A percentile compares a stretch with the other conserved stretches of the same genome.
phyloP scores from a whole-genome alignment of 495 filamentous ascomycete genomes.

The Daldinia childiae region DNA sequence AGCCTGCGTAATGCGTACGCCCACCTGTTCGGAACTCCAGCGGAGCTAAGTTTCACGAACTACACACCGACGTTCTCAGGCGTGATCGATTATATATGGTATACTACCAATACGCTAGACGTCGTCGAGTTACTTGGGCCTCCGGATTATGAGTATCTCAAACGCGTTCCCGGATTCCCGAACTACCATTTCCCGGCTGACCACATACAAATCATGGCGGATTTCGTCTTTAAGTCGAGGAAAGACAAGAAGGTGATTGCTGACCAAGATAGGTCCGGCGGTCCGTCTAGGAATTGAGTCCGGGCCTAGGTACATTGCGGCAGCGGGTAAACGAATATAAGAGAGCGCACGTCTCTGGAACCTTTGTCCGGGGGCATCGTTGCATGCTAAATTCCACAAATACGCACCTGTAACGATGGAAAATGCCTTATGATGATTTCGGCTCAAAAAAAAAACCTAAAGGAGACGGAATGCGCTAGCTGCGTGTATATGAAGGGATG shows the following conservation, averaged over 20 bases:
- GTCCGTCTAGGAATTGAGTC: slow-evolving; percentile 35
- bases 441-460: background rate
- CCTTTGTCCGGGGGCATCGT: background rate
- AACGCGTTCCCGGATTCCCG: slow-evolving; percentile 91
- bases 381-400: background rate
- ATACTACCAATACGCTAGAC: slow-evolving; percentile 88
- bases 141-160: slow-evolving; percentile 89
- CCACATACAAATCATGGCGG: slow-evolving; percentile 89
- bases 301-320: background rate
- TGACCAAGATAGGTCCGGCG: slow-evolving; percentile 60
- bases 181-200: slow-evolving; percentile 98
- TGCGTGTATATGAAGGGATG: slow-evolving; percentile 41
- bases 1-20: slow-evolving; percentile 88
- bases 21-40: slow-evolving; percentile 67
- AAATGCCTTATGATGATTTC: slow-evolving; percentile 9
- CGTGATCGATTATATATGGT: slow-evolving; percentile 98
- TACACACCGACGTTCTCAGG: slow-evolving; percentile 91
- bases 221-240: slow-evolving; percentile 86
- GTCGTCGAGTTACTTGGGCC: slow-evolving; percentile 88
- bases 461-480: background rate
- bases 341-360: background rate
- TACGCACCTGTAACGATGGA: slow-evolving; percentile 8
- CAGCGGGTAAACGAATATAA: slow-evolving; percentile 1
- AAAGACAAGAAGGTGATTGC: slow-evolving; percentile 80
- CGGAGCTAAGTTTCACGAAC: slow-evolving; percentile 93